These are phyloP conservation scores for Helianthus tuberosus DNA, from an alignment of 129 eudicot species.

Conservation along the genomic window DNA sequence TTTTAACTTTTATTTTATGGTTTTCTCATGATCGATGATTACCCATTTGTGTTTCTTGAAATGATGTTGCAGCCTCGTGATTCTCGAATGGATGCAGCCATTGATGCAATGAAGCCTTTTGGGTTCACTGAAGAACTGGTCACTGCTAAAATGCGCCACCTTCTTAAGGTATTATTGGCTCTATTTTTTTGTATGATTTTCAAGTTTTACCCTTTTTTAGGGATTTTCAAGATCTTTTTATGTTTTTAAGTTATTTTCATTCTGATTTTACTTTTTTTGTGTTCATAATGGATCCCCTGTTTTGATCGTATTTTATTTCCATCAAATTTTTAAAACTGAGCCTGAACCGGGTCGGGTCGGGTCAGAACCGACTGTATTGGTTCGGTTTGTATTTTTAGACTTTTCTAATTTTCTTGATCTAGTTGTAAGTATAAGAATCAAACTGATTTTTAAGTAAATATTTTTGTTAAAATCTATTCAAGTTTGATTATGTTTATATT, in stretches of 20 bases:
- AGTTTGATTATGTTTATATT: neutral
- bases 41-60: constrained; percentile 17
- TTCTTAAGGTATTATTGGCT: constrained; percentile 41
- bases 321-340: too few species aligned
- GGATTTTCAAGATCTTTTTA: constrained; percentile 4
- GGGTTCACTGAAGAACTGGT: constrained; percentile 40
- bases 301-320: neutral
- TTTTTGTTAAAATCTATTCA: neutral
- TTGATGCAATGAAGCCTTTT: constrained; percentile 55
- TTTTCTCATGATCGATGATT: neutral
- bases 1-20: neutral
- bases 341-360: neutral
- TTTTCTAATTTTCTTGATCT: too few species aligned
- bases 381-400: neutral
- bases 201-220: neutral
- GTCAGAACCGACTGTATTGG: neutral
- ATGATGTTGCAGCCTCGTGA: constrained; percentile 29
- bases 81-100: constrained; percentile 55
- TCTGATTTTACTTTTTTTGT: neutral
- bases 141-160: constrained; percentile 22
- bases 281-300: constrained; percentile 6
- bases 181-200: neutral
- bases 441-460: neutral
- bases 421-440: too few species aligned
- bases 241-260: neutral